Base-by-base conservation (phyloP, 306 rosid genomes). In the Dryas alaskensis region DNA sequence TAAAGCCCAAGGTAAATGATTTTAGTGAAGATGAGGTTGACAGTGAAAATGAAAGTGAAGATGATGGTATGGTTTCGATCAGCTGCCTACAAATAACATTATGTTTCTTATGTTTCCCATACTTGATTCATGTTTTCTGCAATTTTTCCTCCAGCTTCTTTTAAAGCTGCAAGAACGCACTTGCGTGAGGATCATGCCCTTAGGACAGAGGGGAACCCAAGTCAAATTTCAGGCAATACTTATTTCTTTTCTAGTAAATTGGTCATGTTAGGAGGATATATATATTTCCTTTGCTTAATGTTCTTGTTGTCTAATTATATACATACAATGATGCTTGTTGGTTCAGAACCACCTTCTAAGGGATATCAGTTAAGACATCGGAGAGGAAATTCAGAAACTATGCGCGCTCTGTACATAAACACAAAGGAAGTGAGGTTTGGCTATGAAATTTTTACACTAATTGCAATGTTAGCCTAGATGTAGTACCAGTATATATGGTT, bases 11-110 rank as follows among this genome's bases (percentile, higher is more conserved):
- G 81, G 96, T 73, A 76, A 77, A 88, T 83, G 99, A 94, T 72
- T 94, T 92, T 60, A 94, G 99, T 78, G 99, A 90, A 83, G 99
- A 94, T 87, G 99, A 94, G 72, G 83, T 89, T 61, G 99, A 92
- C 68, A 87, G 96, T 37, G 98, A 94, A 86, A 88, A 96, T 7
- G 74, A 31, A 80, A 94, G 93, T 77, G 99, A 94, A 87, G 97
- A 92, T 76, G 99, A 94, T 77, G 89, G 99, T 92, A 88, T 51
- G 82, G 48, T 70, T 44, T 80, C 22, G 22, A 22, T 0, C 60
- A 67, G 65, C 63, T 49, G 19, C 60, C 50, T 22, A 54, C 37
- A 55, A 37, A 31, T 49, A 60, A 70, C 25, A 12, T 77, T 48
- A 51, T 49, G 37, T 53, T 60, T n/a, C 46, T 44, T 76, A 0